These are phyloP conservation scores for Lagenaria siceraria DNA, from an alignment of 306 rosid species.

Conservation along the genomic window DNA sequence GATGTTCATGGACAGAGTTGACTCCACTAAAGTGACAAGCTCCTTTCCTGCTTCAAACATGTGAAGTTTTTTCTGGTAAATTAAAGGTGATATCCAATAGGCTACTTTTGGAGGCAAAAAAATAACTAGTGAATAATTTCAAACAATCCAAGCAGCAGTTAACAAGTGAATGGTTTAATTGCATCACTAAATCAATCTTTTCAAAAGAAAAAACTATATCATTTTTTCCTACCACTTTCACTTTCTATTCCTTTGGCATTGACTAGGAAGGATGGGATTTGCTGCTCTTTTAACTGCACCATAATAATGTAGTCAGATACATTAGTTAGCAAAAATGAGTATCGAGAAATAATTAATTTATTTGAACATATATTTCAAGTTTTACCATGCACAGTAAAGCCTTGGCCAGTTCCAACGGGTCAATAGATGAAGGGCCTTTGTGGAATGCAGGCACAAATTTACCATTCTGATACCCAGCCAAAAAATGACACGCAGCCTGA, in stretches of 20 bases:
- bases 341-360: neutral
- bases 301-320: neutral
- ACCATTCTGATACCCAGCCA: conserved; percentile 39
- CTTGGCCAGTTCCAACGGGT: conserved; percentile 23
- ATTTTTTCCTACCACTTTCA: conserved; percentile 18
- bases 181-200: neutral
- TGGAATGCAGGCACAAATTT: conserved; percentile 31
- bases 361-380: neutral
- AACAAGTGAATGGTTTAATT: neutral
- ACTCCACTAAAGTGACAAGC: conserved; percentile 19
- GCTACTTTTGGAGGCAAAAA: neutral
- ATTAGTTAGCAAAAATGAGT: neutral
- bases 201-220: neutral
- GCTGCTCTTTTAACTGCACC: conserved; percentile 29
- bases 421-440: conserved; percentile 19
- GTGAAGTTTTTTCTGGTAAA: neutral
- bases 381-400: conserved; percentile 26
- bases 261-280: conserved; percentile 26
- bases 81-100: neutral
- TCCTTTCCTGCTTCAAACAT: conserved; percentile 18
- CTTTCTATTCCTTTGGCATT: conserved; percentile 20
- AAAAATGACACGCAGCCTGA: conserved; percentile 42
- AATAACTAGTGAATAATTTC: neutral
- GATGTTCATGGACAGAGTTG: conserved; percentile 23
- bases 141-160: too few relatives aligned